Percentiles rank a stretch among this genome's conserved stretches.
phyloP scores from a whole-genome alignment of 805 yeast species.

The Scheffersomyces lignosus region DNA sequence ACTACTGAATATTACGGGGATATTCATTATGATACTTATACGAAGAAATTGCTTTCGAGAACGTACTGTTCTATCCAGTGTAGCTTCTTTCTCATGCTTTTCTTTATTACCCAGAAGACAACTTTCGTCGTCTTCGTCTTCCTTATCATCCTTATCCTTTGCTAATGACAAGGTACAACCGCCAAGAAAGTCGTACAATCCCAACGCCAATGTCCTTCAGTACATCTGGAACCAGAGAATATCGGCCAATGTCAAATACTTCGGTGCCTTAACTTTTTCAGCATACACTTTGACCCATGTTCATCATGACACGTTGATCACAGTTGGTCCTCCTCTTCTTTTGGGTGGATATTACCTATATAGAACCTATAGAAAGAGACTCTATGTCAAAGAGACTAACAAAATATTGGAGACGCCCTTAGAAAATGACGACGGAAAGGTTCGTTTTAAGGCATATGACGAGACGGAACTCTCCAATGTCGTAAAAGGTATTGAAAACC shows the following conservation, averaged over 20 bases:
- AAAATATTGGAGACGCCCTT: conserved; percentile 10
- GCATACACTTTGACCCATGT: conserved; percentile 32
- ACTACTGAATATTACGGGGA: too few relatives aligned
- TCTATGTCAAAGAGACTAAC: conserved; percentile 12
- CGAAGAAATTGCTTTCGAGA: too few relatives aligned
- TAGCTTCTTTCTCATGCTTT: too few relatives aligned
- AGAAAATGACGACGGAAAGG: conserved; percentile 7
- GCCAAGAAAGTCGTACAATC: conserved; percentile 32
- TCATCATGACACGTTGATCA: conserved; percentile 35
- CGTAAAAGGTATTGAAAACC: conserved; percentile 35
- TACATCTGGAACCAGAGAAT: conserved; percentile 27
- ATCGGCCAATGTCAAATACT: conserved; percentile 28
- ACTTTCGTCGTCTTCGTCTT: too few relatives aligned
- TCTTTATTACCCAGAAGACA: too few relatives aligned
- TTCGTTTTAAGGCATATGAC: conserved; percentile 30
- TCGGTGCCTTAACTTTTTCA: conserved; percentile 21
- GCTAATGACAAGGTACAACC: too few relatives aligned
- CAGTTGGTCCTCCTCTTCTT: conserved; percentile 37
- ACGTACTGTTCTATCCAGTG: too few relatives aligned
- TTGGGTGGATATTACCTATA: conserved; percentile 26
- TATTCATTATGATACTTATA: too few relatives aligned
- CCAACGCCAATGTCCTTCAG: conserved; percentile 22
- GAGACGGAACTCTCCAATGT: conserved; percentile 31
- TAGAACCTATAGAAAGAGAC: conserved; percentile 11
- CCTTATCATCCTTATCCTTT: too few relatives aligned